Base-by-base conservation (phyloP, 2,329 filamentous ascomycete species). In the Grosmannia penicillata region DNA sequence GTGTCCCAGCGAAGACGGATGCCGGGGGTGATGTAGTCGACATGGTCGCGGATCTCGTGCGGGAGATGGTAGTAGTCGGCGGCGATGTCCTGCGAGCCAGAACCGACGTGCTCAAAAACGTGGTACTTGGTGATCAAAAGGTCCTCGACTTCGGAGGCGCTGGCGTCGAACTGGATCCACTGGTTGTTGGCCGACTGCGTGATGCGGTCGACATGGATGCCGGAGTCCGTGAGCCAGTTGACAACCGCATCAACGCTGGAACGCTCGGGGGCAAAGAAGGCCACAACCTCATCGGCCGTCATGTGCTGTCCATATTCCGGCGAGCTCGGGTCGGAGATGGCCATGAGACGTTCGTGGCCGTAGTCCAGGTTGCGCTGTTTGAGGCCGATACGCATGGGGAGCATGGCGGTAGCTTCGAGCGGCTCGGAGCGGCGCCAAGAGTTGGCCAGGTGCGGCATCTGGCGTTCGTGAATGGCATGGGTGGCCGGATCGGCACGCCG, bases 11-110 rank as follows among this genome's bases (percentile, higher is more conserved):
- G 54, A n/a, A 73, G 56, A 43, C 66, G 68, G 44, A 70, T 62
- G 14, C 68, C 68, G 0, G 70, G 70, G 1, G 64, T 72, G 27
- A 75, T 62, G 49, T 72, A 73, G 52, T 74, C 69, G 37, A 74
- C 56, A 41, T 72, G 65, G 10, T 56, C 45, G 31, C 57, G 57
- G 13, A 73, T 45, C 29, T 61, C 49, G 22, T 56, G 55, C 1
- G 69, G 69, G 6, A 73, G 52, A 41, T 68, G 65, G 49, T 54
- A 55, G 41, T 48, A 45, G 25, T 40, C 33, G 22, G 43, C 41
- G 1, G 47, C 48, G 6, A 53, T 36, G 33, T 51, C 46, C 6
- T 40, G 43, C 2, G 44, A 46, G 33, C 45, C 46, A 13, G 47
- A 43, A 15, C 33, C 39, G 27, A 17, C n/a, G 32, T 50, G 49